Base-by-base conservation (phyloP, 2,329 filamentous ascomycete genomes). In the Zelopaecilomyces penicillatus region DNA sequence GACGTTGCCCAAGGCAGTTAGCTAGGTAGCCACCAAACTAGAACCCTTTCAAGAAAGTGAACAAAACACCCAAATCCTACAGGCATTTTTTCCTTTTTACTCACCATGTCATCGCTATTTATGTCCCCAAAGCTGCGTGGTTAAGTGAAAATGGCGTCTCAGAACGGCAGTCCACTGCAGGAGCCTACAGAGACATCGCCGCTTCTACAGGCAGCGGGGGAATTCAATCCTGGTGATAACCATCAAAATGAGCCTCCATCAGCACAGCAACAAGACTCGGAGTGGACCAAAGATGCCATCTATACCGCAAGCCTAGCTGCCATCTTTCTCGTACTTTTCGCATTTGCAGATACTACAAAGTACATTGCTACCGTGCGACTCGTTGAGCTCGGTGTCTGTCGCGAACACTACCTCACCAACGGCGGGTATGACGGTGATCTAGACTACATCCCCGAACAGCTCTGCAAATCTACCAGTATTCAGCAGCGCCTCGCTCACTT, bases 401-500 rank as follows among this genome's bases (percentile, higher is more conserved):
- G 41, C n/a, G 41, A 43, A 29, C 41, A 43, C 27, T 43, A 30
- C 37, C 27, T 43, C 34, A 32, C 36, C 27, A 30, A n/a, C 11
- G 41, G 19, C 5, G 26, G 26, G n/a, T n/a, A 35, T 10, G 27
- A 32, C 36, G 41, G 5, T 11, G 41, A 37, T 11, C 1, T 36
- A 30, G 7, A 27, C 34, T 31, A 43, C 28, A 43, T 43, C n/a
- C 41, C 41, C 27, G 41, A 43, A 19, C 34, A 38, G 30, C 41
- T 43, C 34, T 43, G 41, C 41, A 43, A 43, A 19, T 9, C 36
- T 6, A 27, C 41, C 19, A 31, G 33, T 19, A 43, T 43, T 43
- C 41, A 43, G 28, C 41, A 43, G 34, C 41, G 34, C 9, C 41
- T 43, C 34, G 41, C 41, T n/a, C 41, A 43, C 33, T 19, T 43